Percentiles rank a stretch among this genome's conserved stretches.
phyloP scores from a whole-genome alignment of 768 basidiomycete species.

The Suillus subluteus region DNA sequence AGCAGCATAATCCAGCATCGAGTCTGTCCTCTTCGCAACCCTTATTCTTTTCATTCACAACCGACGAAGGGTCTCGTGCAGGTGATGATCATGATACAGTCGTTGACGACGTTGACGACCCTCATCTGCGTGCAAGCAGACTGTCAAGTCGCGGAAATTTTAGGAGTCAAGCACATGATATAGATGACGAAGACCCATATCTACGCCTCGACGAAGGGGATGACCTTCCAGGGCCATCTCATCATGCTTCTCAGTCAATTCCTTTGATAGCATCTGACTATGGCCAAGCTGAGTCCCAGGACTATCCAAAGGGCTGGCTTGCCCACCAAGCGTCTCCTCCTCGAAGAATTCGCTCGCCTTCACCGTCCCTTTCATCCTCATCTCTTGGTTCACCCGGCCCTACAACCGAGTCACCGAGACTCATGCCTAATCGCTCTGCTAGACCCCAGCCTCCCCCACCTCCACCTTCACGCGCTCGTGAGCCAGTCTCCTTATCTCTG shows the following conservation, averaged over 20 bases:
- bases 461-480: slow-evolving; percentile 47
- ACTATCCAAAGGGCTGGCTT: slow-evolving; percentile 61
- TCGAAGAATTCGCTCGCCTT: slow-evolving; percentile 43
- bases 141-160: slow-evolving; percentile 32
- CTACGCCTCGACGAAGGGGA: slow-evolving; percentile 75
- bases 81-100: slow-evolving; percentile 52
- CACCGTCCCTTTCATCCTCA: slow-evolving; percentile 40
- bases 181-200: slow-evolving; percentile 78
- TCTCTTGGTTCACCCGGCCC: slow-evolving; percentile 31
- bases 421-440: slow-evolving; percentile 34
- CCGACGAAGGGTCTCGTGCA: slow-evolving; percentile 64
- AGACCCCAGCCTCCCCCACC: slow-evolving; percentile 38
- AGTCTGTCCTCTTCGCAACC: slow-evolving; percentile 70
- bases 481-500: slow-evolving; percentile 59
- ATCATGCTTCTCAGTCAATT: slow-evolving; percentile 38
- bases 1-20: slow-evolving; percentile 54
- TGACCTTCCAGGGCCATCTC: slow-evolving; percentile 43
- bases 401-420: slow-evolving; percentile 12
- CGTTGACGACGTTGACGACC: slow-evolving; percentile 78
- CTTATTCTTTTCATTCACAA: slow-evolving; percentile 88
- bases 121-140: slow-evolving; percentile 59
- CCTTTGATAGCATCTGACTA: slow-evolving; percentile 41
- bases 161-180: slow-evolving; percentile 34
- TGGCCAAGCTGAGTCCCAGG: slow-evolving; percentile 42
- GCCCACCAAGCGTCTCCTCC: slow-evolving; percentile 77